Base-by-base conservation (phyloP, 1,284 basidiomycete species). In the Microbotryomycetes sp. region DNA sequence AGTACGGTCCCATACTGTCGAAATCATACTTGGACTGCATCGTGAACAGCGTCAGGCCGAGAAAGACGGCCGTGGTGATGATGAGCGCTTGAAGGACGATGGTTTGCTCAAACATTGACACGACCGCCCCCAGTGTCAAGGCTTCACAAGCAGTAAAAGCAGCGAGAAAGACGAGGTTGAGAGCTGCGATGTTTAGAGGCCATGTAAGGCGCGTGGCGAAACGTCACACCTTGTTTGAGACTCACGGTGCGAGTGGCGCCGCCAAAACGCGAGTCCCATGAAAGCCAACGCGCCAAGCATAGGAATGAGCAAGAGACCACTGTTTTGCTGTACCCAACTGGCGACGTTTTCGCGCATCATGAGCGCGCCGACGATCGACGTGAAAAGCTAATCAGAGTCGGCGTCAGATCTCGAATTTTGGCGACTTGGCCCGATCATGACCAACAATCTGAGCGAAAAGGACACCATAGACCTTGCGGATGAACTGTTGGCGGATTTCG, bases 31-130 rank as follows among this genome's bases (percentile, higher is more conserved):
- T 73, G 15, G 54, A 61, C 59, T 72, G 67, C 27, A 70, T 45
- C n/a, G 28, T 3, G 47, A 45, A 13, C 3, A 54, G 45, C 9
- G 5, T 27, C 6, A 46, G 29, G 3, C 90, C 91, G 50, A 89
- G 74, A 81, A 94, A 94, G 50, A 91, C 84, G 31, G 90, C 89
- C 16, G 87, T 78, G 0, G 91, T 93, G 70, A 93, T 89, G 51
- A 91, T 72, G 83, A 93, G 75, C 2, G 91, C 91, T 73, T 92
- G 87, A 27, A 93, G 76, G n/a, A 94, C 86, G 54, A 91, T 79
- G n/a, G 75, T 72, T 65, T 82, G 83, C 71, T 89, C 82, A 72
- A 83, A 86, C 76, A 86, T 89, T 1, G 88, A 85, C 45, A 88
- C 80, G 35, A 85, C 82, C 11, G 88, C 76, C 35, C 90, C 90